A percentile compares a stretch with the other conserved stretches of the same genome.
Conservation (phyloP, 306 rosid genomes). For the Cotoneaster glaucophyllus region DNA sequence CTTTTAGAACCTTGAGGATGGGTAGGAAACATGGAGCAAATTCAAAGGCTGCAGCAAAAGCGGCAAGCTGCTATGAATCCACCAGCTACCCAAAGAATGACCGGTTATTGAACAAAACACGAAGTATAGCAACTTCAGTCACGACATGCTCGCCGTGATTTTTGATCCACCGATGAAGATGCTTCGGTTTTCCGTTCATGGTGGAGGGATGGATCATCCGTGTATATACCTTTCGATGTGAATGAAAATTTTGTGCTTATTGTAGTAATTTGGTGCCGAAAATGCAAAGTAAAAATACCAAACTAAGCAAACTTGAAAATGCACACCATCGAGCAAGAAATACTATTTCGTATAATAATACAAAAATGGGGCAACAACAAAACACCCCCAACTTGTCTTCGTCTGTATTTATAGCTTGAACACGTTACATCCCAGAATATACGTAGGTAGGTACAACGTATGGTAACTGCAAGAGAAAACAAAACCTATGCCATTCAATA, state of each 20-base stretch:
- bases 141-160: background rate
- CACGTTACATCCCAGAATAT: background rate
- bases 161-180: background rate
- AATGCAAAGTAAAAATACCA: background rate
- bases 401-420: background rate
- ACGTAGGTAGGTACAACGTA: background rate
- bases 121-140: background rate
- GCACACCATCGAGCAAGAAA: background rate
- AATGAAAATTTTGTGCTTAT: background rate
- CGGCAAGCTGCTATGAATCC: conserved; percentile 6
- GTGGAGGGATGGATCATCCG: background rate
- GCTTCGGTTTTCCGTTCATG: background rate
- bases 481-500: background rate
- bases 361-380: background rate
- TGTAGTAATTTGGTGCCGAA: background rate
- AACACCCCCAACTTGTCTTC: background rate
- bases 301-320: background rate
- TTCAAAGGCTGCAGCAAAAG: background rate
- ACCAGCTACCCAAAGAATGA: conserved; percentile 12
- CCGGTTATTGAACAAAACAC: background rate
- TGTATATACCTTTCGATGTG: background rate
- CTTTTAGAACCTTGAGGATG: too few species aligned
- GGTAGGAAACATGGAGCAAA: conserved; percentile 17
- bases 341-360: background rate
- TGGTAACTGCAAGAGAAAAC: background rate